phyloP scores from a whole-genome alignment of 306 rosid genomes.

The Heteromeles arbutifolia region DNA sequence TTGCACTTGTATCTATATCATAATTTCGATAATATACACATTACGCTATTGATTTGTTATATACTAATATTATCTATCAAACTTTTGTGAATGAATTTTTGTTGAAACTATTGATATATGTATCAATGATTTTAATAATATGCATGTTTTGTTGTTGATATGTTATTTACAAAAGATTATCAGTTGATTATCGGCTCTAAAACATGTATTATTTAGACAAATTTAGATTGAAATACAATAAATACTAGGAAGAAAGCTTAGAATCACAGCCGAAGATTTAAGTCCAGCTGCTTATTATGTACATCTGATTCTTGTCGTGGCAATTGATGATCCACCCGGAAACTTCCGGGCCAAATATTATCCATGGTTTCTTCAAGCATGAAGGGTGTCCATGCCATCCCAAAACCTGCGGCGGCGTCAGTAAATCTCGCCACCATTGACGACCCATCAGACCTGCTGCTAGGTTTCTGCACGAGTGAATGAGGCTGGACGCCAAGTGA shows the following conservation, averaged over 20 bases:
- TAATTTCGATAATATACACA: too few species aligned
- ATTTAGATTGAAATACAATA: neutral
- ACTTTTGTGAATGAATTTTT: too few species aligned
- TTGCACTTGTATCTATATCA: too few species aligned
- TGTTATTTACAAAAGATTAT: too few species aligned
- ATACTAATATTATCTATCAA: too few species aligned
- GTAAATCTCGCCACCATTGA: slow-evolving; percentile 31
- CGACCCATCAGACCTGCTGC: slow-evolving; percentile 27
- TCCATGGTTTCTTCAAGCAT: slow-evolving; percentile 39
- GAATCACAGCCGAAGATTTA: slow-evolving; percentile 54
- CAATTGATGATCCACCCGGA: slow-evolving; percentile 19
- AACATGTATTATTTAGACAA: neutral
- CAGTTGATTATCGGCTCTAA: too few species aligned
- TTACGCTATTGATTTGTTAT: neutral
- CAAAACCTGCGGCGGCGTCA: slow-evolving; percentile 17
- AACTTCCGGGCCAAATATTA: slow-evolving; percentile 64
- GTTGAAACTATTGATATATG: too few species aligned
- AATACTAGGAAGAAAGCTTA: neutral
- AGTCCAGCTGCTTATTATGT: slow-evolving; percentile 38
- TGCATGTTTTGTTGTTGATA: too few species aligned
- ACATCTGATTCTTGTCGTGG: slow-evolving; percentile 24
- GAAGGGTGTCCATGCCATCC: slow-evolving; percentile 39
- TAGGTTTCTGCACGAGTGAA: slow-evolving; percentile 46
- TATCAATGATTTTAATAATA: too few species aligned
- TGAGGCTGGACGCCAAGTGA: slow-evolving; percentile 59